Base-by-base conservation (phyloP, 345 rosid genomes). In the Lumnitzera racemosa region DNA sequence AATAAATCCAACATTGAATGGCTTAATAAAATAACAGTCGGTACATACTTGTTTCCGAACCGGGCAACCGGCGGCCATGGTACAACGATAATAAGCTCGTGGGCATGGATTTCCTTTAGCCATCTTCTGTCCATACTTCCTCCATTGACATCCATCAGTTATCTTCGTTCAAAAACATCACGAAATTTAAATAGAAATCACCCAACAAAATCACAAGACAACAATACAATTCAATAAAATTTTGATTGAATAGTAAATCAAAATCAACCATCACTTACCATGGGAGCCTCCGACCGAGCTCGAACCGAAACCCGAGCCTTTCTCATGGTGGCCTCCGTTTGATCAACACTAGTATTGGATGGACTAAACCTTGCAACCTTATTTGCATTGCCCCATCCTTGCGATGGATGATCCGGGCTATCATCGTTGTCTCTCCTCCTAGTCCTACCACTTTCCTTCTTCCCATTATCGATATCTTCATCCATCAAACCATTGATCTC, bases 31-130 rank as follows among this genome's bases (percentile, higher is more conserved):
- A 36, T 36, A 5, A 36, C 5, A 0, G 9, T 36, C 9, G 3
- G 13, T 17, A 43, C 51, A 15, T 70, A 83, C 92, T 69, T 86
- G 92, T 75, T 86, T 86, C 51, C 94, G 72, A 68, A 86, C 94
- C 0, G 94, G 94, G 68, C 94, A 86, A 60, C 89, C 89, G 23
- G 81, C 82, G 15, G 85, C 89, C 94, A 86, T 86, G 61, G 94
- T 86, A 70, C 94, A 86, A 47, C 94, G 74, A 49, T 86, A 81
- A 49, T 86, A 86, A 27, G 94, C 94, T 53, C 94, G 83, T 55
- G 94, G 94, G 62, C 86, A 83, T 2, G 94, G 89, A 67, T 86
- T 86, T 66, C 89, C 94, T 53, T 86, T 86, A 0, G 89, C 94
- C 87, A 81, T 81, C 65, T 86, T 86, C 72, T 86, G 94, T 12